Conservation (phyloP, 306 rosid species). For the Corylus avellana region DNA sequence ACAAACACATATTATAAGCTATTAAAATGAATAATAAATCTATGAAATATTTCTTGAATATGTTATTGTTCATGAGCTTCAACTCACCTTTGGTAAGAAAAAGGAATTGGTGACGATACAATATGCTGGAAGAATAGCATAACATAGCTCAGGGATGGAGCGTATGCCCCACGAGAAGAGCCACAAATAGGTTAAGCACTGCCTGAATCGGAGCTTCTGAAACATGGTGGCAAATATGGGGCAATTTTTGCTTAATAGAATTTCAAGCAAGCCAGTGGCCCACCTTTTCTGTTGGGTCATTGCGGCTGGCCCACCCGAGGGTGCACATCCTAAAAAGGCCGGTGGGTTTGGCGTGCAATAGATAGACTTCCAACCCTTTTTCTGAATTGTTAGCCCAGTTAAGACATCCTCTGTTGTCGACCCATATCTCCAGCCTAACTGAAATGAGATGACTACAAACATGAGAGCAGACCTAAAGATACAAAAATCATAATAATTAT, state of each 20-base stretch:
- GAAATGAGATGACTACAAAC: background rate
- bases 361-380: conserved; percentile 38
- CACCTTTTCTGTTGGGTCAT: conserved; percentile 43
- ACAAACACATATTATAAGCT: background rate
- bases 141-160: conserved; percentile 32
- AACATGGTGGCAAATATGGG: conserved; percentile 28
- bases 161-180: conserved; percentile 13
- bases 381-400: conserved; percentile 38
- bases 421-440: conserved; percentile 47
- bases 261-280: conserved; percentile 47
- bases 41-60: background rate
- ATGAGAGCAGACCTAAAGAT: background rate
- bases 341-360: conserved; percentile 30
- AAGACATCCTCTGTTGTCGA: conserved; percentile 35
- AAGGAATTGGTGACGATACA: conserved; percentile 41
- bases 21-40: background rate
- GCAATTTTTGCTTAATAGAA: conserved; percentile 30
- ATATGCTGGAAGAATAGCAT: conserved; percentile 39
- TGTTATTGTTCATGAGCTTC: background rate
- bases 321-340: conserved; percentile 44
- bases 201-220: conserved; percentile 38
- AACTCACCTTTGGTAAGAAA: conserved; percentile 43
- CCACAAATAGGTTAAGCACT: conserved; percentile 35
- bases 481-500: background rate
- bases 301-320: conserved; percentile 34